Conservation (phyloP, 1,284 basidiomycete species). For the Pseudomicrostroma phylloplanum region DNA sequence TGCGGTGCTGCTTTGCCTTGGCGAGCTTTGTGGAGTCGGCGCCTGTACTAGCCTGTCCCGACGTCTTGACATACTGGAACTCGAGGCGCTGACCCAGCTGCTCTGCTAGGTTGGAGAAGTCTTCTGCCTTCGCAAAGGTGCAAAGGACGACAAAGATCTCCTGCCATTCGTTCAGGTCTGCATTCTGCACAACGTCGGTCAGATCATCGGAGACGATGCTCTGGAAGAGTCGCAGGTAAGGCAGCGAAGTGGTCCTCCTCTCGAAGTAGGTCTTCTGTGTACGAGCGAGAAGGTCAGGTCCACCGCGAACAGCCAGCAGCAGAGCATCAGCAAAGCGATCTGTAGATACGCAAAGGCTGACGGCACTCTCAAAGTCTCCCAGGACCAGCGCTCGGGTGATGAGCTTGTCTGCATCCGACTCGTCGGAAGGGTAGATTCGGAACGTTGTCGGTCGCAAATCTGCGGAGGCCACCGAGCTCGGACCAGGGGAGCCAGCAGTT, state of each 20-base stretch:
- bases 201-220: constrained; percentile 90
- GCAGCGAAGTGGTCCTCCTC: constrained; percentile 66
- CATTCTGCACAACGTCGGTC: constrained; percentile 87
- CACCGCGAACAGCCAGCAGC: constrained; percentile 83
- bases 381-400: constrained; percentile 88
- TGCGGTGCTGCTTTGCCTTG: constrained; percentile 62
- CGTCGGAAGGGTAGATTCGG: constrained; percentile 81
- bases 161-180: constrained; percentile 88
- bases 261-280: constrained; percentile 94
- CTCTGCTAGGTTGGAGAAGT: constrained; percentile 82
- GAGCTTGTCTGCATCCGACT: constrained; percentile 78
- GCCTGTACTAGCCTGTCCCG: constrained; percentile 28
- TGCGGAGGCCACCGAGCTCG: constrained; percentile 74
- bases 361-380: constrained; percentile 88
- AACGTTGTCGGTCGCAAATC: constrained; percentile 65
- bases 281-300: constrained; percentile 75
- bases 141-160: constrained; percentile 95
- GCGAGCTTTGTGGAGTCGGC: constrained; percentile 7
- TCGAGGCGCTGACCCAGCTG: constrained; percentile 87
- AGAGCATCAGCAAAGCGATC: constrained; percentile 92
- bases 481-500: constrained; percentile 37
- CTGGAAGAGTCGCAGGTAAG: constrained; percentile 90
- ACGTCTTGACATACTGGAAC: constrained; percentile 64
- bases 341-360: constrained; percentile 79
- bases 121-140: constrained; percentile 80